Evolutionary conservation across 805 yeast species (phyloP).

Genomic region (Kodamaea kakaduensis): DNA sequence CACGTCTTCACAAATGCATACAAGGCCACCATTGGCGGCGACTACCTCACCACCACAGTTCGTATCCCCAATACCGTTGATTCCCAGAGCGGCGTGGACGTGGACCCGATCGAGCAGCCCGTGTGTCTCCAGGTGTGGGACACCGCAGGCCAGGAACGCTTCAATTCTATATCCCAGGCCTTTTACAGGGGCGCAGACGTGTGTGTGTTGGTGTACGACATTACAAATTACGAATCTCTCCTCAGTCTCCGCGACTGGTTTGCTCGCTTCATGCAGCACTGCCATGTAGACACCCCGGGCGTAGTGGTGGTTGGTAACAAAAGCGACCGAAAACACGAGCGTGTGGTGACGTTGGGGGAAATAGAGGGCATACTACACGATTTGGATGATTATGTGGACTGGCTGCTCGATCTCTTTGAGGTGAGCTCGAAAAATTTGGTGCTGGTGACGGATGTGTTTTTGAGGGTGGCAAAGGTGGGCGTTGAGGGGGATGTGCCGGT

Average conservation of each 20-base stretch:
- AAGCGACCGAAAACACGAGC: constrained; percentile 32
- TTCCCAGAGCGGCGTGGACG: constrained; percentile 4
- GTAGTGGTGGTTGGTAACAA: constrained; percentile 54
- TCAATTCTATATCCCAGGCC: constrained; percentile 48
- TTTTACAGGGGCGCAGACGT: constrained; percentile 59
- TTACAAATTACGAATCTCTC: constrained; percentile 49
- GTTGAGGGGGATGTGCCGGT: constrained; percentile 12
- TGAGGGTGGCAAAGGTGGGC: constrained; percentile 36
- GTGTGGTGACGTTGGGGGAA: constrained; percentile 35
- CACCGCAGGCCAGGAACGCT: constrained; percentile 46
- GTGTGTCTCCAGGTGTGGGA: constrained; percentile 55
- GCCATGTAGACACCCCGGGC: constrained; percentile 45
- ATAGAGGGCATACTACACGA: constrained; percentile 28
- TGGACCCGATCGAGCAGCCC: constrained; percentile 6
- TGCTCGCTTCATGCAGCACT: constrained; percentile 43
- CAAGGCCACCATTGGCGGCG: constrained; percentile 58
- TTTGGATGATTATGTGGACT: constrained; percentile 24
- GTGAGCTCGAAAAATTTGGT: constrained; percentile 28
- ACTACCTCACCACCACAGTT: constrained; percentile 46
- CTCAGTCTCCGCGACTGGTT: constrained; percentile 47
- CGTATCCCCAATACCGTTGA: constrained; percentile 2
- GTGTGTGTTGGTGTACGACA: constrained; percentile 50
- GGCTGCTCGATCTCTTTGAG: constrained; percentile 33
- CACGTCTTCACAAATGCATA: constrained; percentile 53
- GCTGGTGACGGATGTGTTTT: constrained; percentile 32